Base-by-base conservation (phyloP, 2,329 filamentous ascomycete genomes). In the Diaporthe amygdali region DNA sequence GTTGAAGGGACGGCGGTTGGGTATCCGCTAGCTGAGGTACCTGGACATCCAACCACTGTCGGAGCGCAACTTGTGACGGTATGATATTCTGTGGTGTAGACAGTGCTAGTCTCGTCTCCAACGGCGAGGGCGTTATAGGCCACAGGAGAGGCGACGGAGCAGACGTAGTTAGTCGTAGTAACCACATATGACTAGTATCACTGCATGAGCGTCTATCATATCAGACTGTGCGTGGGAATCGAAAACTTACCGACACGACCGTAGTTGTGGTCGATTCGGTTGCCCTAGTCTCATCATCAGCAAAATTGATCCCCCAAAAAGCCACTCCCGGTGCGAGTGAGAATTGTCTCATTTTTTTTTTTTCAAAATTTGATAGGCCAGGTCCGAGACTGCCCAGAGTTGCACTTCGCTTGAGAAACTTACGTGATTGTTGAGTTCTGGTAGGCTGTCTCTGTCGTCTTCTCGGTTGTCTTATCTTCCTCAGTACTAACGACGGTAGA, bases 401-500 rank as follows among this genome's bases (percentile, higher is more conserved):
- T 34, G 27, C 17, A 14, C 12, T 7, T 63, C 59, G 12, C 2
- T 20, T 34, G 10, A 22, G 30, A 17, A 15, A 64, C 59, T 64
- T 49, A 64, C 59, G 66, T 68, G 30, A 68, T 17, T 9, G 66
- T 68, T 30, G 66, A 39, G 15, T 68, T 68, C 15, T 39, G 52
- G 52, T 68, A 59, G 17, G 66, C 66, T 7, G 66, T 68, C 22
- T 68, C 66, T 47, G 66, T 68, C 39, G 66, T 68, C 44, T 49
- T 59, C 30, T 68, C 66, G n/a, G 66, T 68, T 22, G 66, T 68
- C 66, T 54, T 59, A 14, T 34, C 52, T 44, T 68, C 52, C 27
- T 49, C 66, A 5, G 66, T 68, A 22, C 51, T 56, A 49, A 47
- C 30, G 52, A 68, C 37, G 14, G 66, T 68, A 12, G 66, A 56